These are phyloP conservation scores for Piper longum DNA, from an alignment of 164 flowering plant species.

Conservation along the genomic window DNA sequence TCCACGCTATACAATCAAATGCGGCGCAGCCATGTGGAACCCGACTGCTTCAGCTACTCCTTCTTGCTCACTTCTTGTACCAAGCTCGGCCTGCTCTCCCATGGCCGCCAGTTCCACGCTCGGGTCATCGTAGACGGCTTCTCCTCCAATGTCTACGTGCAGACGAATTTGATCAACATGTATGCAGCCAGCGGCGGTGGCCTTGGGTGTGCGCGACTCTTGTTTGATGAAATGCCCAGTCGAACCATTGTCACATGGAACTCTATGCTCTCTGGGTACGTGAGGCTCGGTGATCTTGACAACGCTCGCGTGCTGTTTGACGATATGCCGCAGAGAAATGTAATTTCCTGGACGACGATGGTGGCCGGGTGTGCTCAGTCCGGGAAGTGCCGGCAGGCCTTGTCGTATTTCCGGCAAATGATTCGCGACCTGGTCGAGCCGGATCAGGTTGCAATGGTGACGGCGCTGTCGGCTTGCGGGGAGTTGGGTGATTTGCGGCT, in stretches of 20 bases:
- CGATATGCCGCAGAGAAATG: constrained; percentile 61
- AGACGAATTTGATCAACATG: constrained; percentile 45
- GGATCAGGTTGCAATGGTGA: constrained; percentile 44
- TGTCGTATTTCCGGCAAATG: constrained; percentile 36
- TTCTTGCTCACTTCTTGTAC: constrained; percentile 40
- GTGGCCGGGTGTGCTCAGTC: constrained; percentile 31
- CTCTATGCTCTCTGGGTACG: constrained; percentile 27
- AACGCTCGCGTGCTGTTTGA: constrained; percentile 28
- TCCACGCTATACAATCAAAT: constrained; percentile 25
- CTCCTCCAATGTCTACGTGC: constrained; percentile 27
- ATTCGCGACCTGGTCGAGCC: constrained; percentile 18
- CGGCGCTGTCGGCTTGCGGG: constrained; percentile 50
- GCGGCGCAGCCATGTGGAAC: constrained; percentile 14
- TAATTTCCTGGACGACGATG: constrained; percentile 66
- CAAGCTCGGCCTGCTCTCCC: constrained; percentile 17
- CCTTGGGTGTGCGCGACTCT: constrained; percentile 13
- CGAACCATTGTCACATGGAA: constrained; percentile 35
- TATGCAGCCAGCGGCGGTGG: constrained; percentile 19
- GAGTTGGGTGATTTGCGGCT: constrained; percentile 37
- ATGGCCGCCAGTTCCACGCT: constrained; percentile 52
- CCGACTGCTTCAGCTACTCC: constrained; percentile 47
- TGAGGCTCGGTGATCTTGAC: constrained; percentile 24
- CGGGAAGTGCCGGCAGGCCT: constrained; percentile 38
- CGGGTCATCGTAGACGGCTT: constrained; percentile 30
- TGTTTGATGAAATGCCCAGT: constrained; percentile 35